Evolutionary conservation across 306 rosid genomes (phyloP), one percentile per base, ranked within the genome.

Genomic region (Echinosophora koreensis): DNA sequence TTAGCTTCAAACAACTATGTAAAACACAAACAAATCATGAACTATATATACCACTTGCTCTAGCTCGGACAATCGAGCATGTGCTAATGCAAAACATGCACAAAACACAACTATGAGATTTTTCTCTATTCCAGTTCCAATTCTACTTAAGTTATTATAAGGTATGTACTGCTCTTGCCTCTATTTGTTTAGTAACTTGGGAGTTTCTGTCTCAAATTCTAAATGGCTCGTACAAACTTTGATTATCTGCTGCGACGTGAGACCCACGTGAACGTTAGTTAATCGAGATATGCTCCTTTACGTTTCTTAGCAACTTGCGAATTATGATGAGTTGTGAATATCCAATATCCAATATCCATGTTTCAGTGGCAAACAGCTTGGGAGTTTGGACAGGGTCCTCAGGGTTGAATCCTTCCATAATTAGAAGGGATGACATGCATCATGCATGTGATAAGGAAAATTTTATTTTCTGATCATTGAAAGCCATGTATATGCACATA

Each of bases 191-290:
- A 5, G 22, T 51, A 15, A 15, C 18, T 51, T 28, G 2, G n/a
- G 51, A n/a, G 30, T 37, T 64, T 64, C 69, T 10, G 15, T 64
- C 49, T 17, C 69, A 8, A 5, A 51, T 41, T 46, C 75, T 37
- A 15, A 35, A 16, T 9, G 22, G 16, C 74, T 5, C 34, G 15
- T 44, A 55, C 47, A 11, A 55, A 17, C 16, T 61, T 16, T n/a
- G 62, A 54, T 34, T 11, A 55, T 44, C 32, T 54, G 79, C 27
- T 80, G 54, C 42, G 80, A 85, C 77, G 82, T 80, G 81, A 78
- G 57, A 15, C 46, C 69, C 77, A 54, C 71, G 72, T 27, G 76
- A 42, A 51, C 18, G 56, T 70, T 72, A 52, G 64, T 59, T 77
- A 42, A 66, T 35, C 77, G 77, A 50, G 82, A 64, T 14, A 35